phyloP scores from a whole-genome alignment of 2,329 filamentous ascomycete species.

The Westerdykella sp. region DNA sequence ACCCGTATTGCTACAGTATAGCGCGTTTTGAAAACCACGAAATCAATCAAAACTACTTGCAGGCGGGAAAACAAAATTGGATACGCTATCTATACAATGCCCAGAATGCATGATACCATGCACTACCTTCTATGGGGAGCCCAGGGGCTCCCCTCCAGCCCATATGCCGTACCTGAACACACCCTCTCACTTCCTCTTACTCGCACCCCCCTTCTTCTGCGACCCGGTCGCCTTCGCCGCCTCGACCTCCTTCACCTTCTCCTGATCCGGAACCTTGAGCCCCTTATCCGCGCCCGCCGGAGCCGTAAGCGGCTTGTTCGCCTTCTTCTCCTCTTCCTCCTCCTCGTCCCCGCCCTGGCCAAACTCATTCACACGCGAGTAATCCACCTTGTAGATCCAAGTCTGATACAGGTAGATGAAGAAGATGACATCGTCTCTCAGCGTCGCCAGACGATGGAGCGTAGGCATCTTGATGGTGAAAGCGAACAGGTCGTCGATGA shows the following conservation, averaged over 20 bases:
- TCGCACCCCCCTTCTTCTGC: constrained; percentile 23
- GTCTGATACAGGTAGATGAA: constrained; percentile 95
- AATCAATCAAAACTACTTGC: too few relatives aligned
- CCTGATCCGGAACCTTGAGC: constrained; percentile 16
- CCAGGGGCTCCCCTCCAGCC: too few relatives aligned
- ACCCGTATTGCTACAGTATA: too few relatives aligned
- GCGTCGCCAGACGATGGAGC: constrained; percentile 82
- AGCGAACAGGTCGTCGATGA: constrained; percentile 96
- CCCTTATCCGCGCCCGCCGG: constrained; percentile 27
- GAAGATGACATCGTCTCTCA: constrained; percentile 95
- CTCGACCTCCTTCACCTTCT: constrained; percentile 10
- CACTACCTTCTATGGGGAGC: too few relatives aligned
- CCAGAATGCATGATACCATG: too few relatives aligned
- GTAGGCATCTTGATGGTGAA: constrained; percentile 99
- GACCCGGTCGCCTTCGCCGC: constrained; percentile 20
- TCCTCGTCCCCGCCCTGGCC: constrained; percentile 94
- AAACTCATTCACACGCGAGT: constrained; percentile 91
- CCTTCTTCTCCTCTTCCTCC: constrained; percentile 49
- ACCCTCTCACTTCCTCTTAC: constrained; percentile 26
- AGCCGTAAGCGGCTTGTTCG: constrained; percentile 36
- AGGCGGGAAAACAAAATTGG: too few relatives aligned
- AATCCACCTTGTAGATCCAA: constrained; percentile 88
- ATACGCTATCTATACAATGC: too few relatives aligned
- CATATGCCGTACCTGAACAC: too few relatives aligned
- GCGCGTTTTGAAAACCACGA: too few relatives aligned